Evolutionary conservation across 78 protist genomes (phyloP), one percentile per base, ranked within the genome.

Genomic region (Tieghemostelium lacteum): DNA sequence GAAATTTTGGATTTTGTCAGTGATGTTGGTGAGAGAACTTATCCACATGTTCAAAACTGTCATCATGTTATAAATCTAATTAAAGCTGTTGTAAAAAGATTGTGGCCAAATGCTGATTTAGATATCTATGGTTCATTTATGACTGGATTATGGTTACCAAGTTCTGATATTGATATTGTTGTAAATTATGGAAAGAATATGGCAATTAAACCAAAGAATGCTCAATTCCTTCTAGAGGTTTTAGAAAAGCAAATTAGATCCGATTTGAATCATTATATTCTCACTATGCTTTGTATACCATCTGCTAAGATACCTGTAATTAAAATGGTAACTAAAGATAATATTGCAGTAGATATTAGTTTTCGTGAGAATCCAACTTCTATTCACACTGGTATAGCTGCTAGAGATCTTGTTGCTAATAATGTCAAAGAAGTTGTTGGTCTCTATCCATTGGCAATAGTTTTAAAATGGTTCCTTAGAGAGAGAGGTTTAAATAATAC

Each of bases 401-500:
- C 89, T 2, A 34, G 89, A 37, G 67, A 83, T 83, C 58, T 83
- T 20, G 77, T 83, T 3, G 63, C 89, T 5, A 74, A 83, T 28
- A 67, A 61, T 58, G 89, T 83, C 26, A 55, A 71, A 60, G 74
- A 50, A 31, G 34, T 83, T n/a, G 54, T 83, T 54, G 89, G 89
- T 16, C 26, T 83, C 0, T 83, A 83, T 69, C 89, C 89, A 14
- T 34, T 83, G 14, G 89, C 89, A 28, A 83, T 83, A 10, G 77
- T 83, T 67, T 83, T 83, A 37, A 83, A 83, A 83, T 83, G 89
- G 89, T 83, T 83, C 28, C 42, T 83, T 14, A 55, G 89, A 39
- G 89, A 83, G 31, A 49, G 89, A 83, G 89, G 89, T 42, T 60
- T 83, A 58, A 83, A 83, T 42, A 83, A 83, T 58, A 83, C 89